Evolutionary conservation across 176 grass and related monocot species (phyloP).

Genomic region (Tuctoria greenei): DNA sequence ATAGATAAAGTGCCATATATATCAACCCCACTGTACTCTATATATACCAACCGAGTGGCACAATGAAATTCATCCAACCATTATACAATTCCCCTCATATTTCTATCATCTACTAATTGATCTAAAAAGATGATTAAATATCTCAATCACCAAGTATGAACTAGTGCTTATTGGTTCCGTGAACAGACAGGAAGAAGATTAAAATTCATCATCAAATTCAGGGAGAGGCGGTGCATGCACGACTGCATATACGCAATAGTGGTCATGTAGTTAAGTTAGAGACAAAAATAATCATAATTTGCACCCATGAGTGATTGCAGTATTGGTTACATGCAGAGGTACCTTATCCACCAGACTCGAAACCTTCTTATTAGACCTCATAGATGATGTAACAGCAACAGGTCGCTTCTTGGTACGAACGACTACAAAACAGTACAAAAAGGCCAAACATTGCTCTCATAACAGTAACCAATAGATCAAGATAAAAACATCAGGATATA

Average conservation of each 20-base stretch:
- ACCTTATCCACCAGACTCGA: conserved; percentile 94
- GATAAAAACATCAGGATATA: conserved; percentile 6
- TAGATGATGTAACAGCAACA: conserved; percentile 56
- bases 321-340: background rate
- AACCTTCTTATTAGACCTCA: conserved; percentile 98
- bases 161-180: background rate
- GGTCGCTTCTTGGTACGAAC: conserved; percentile 65
- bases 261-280: background rate
- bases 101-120: too few species aligned
- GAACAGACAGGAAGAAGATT: background rate
- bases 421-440: conserved; percentile 46
- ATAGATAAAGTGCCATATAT: too few species aligned
- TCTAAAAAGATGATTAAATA: background rate
- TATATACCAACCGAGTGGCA: too few species aligned
- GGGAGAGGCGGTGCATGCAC: too few species aligned
- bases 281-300: background rate
- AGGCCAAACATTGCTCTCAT: conserved; percentile 18
- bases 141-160: background rate
- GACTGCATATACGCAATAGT: background rate
- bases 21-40: too few species aligned
- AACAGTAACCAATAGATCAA: background rate
- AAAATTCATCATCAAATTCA: background rate
- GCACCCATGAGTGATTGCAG: background rate
- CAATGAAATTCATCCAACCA: too few species aligned
- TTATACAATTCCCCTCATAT: too few species aligned